Conservation (phyloP, 2,329 filamentous ascomycete genomes). For the Nothomitra cinnamomea region DNA sequence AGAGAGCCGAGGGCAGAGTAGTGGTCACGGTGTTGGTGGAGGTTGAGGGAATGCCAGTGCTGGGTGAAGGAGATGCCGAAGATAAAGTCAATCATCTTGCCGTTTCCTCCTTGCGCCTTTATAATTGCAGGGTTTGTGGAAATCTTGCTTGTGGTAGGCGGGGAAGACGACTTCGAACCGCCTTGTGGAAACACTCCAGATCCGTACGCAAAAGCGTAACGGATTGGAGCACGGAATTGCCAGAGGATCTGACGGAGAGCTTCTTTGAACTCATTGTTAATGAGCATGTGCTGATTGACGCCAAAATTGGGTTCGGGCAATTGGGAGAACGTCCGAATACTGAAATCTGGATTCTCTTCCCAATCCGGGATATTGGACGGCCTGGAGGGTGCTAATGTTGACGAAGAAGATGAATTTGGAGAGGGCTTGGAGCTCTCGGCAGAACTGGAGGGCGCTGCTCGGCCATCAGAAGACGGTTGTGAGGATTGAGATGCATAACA, state of each 20-base stretch:
- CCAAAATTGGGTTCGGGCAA: constrained; percentile 70
- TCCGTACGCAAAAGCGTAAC: constrained; percentile 94
- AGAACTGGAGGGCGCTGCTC: neutral
- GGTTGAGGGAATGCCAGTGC: constrained; percentile 92
- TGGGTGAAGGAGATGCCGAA: constrained; percentile 89
- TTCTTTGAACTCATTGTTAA: constrained; percentile 92
- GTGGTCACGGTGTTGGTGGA: constrained; percentile 75
- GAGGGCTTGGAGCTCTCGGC: neutral
- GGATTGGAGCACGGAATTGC: constrained; percentile 82
- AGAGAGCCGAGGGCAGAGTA: constrained; percentile 75
- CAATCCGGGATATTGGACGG: constrained; percentile 32
- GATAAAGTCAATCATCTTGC: constrained; percentile 98
- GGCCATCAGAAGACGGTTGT: constrained; percentile 3
- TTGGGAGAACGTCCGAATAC: constrained; percentile 58
- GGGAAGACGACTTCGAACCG: constrained; percentile 28
- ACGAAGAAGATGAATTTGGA: neutral
- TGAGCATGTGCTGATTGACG: constrained; percentile 88
- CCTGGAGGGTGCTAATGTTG: constrained; percentile 14
- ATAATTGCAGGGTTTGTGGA: constrained; percentile 68
- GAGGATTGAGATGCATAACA: constrained; percentile 14
- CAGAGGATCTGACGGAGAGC: constrained; percentile 72
- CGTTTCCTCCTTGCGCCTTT: constrained; percentile 70
- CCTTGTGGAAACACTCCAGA: constrained; percentile 86
- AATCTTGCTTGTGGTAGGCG: constrained; percentile 28
- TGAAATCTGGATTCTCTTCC: constrained; percentile 58